Evolutionary conservation across 768 basidiomycete genomes (phyloP), one percentile per base, ranked within the genome.

Genomic region (Termitomyces sp.): DNA sequence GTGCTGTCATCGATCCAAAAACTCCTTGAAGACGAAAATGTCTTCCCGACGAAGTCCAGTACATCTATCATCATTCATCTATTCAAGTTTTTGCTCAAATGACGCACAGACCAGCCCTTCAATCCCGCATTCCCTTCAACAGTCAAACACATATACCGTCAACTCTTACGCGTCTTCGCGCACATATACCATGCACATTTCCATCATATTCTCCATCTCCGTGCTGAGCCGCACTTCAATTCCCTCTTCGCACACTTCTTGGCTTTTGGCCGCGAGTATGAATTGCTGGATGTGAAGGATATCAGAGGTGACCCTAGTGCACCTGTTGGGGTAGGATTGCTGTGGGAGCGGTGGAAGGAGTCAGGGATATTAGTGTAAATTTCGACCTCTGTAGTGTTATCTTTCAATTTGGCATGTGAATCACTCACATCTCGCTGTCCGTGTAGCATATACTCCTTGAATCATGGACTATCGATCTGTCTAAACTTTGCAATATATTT

Each of bases 1-100:
- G 96, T 98, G 65, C 94, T 98, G 89, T 93, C 94, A 4, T 94
- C 93, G 79, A 84, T 97, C 28, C 96, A 98, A 71, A 94, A 91
- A 68, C 80, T 96, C 28, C 78, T 98, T 33, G 92, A 98, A 64
- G 95, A 98, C 75, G 94, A 98, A 66, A 87, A 84, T 64, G 85
- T 88, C 55, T 98, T 98, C 78, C 96, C 95, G 5, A 94, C 95
- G 10, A 96, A 97, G 71, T 86, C 90, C n/a, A 92, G 94, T 92
- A 66, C 63, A 83, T 73, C 44, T 52, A 24, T 38, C 47, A 3
- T 52, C 14, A 22, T 47, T 4, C 30, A 40, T 52, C 53, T 4
- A 35, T 50, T 10, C 14, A n/a, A 52, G 16, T 18, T 10, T 10
- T 33, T 50, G 14, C 24, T 48, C 20, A 40, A 59, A n/a, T 44